Base-by-base conservation (phyloP, 2,329 filamentous ascomycete genomes). In the Amauroascus niger region DNA sequence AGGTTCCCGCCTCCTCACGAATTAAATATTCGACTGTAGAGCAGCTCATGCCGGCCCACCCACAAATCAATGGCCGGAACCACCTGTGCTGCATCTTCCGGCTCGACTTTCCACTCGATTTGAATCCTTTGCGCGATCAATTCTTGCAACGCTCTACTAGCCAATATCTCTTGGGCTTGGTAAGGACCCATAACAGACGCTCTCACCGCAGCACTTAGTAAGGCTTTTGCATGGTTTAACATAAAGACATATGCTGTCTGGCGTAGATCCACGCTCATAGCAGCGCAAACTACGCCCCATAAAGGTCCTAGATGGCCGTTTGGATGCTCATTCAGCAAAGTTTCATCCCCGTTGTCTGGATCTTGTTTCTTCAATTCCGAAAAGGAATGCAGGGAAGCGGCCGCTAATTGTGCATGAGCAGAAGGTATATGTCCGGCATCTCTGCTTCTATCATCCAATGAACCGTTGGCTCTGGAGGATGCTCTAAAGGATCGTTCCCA, bases 21-120 rank as follows among this genome's bases (percentile, higher is more conserved):
- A 67, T 84, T 84, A 65, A 84, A 84, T 54, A 84, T 84, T 56
- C 81, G 72, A 61, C 79, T 82, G 65, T 84, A 84, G 39, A 84
- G 67, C 63, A 82, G 69, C 67, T 84, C 81, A 65, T 84, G 81
- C 58, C 81, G 72, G 1, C 81, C 81, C 53, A 82, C 73, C 81
- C 81, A 84, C 6, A 84, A 64, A 71, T 84, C 81, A 67, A 83
- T 72, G 9, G 74, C 71, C 2, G 81, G 80, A n/a, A 82, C 78
- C 35, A 75, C 75, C 59, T 83, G 79, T 1, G 78, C 79, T 11
- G 81, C 80, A 59, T 81, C 74, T 46, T 78, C 76, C 1, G 77
- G 72, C 33, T 65, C 62, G 18, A 65, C 71, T 20, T 72, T 60
- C 74, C 74, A 78, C 55, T 77, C 73, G 48, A 70, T 68, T 49